phyloP scores from a whole-genome alignment of 1,284 basidiomycete species.

The Porphyrellus sp. region DNA sequence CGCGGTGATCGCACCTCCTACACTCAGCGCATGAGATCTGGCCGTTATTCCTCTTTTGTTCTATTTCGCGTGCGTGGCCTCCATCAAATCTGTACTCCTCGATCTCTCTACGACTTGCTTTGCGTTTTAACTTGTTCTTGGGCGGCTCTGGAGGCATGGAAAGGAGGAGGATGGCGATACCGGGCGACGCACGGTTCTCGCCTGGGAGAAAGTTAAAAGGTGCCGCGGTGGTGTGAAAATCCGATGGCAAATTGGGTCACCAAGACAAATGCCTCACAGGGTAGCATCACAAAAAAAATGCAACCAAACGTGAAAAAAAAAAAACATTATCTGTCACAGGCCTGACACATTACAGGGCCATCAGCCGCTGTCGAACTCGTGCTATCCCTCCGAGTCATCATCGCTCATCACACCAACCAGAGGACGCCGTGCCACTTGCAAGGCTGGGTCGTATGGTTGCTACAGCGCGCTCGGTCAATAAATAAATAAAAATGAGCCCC shows the following conservation, averaged over 20 bases:
- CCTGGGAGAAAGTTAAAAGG: constrained; percentile 27
- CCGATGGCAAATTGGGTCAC: constrained; percentile 15
- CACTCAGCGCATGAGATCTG: constrained; percentile 69
- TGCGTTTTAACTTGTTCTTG: constrained; percentile 46
- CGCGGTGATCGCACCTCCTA: constrained; percentile 52
- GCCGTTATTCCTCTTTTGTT: constrained; percentile 46
- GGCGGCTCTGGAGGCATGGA: constrained; percentile 50
- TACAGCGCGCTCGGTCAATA: background rate
- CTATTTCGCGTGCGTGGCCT: constrained; percentile 50
- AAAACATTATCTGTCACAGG: constrained; percentile 1
- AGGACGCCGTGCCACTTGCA: background rate
- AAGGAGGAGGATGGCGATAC: constrained; percentile 5
- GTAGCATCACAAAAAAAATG: constrained; percentile 6
- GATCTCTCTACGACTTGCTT: constrained; percentile 43
- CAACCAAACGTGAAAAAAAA: constrained; percentile 1
- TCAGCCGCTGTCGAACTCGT: constrained; percentile 5
- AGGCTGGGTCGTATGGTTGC: background rate
- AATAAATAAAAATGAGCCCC: background rate
- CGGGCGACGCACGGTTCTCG: constrained; percentile 12
- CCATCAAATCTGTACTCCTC: constrained; percentile 51
- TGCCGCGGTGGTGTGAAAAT: constrained; percentile 32
- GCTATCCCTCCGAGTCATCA: background rate
- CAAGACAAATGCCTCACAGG: constrained; percentile 8
- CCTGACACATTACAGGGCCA: constrained; percentile 15
- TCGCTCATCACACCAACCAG: background rate